Percentiles rank a stretch among this genome's conserved stretches.
These are phyloP conservation scores for Magnaporthales sp. DNA, from an alignment of 2,329 filamentous ascomycete species.

Conservation along the genomic window DNA sequence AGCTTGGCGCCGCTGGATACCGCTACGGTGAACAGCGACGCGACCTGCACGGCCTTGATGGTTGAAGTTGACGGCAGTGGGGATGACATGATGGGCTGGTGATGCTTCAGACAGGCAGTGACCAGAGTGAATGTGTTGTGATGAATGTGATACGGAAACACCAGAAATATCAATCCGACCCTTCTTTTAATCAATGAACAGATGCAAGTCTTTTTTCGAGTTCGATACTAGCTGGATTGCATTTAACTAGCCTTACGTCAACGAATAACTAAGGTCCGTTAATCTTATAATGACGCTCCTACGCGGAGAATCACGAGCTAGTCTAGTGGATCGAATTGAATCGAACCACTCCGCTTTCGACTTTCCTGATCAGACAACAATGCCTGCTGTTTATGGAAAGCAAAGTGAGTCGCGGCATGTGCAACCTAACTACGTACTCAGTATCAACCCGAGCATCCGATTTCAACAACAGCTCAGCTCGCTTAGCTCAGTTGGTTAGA, in stretches of 20 bases:
- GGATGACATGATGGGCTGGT: not conserved
- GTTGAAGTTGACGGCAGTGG: not conserved
- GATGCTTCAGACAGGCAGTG: not conserved
- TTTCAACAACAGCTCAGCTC: not conserved
- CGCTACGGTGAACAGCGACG: constrained; percentile 41
- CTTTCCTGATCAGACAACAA: not conserved
- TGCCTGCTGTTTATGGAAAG: not conserved
- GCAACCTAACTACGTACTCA: not conserved
- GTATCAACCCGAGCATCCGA: not conserved
- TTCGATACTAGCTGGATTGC: no score
- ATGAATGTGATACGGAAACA: not conserved
- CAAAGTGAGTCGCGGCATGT: not conserved
- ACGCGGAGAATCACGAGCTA: no score
- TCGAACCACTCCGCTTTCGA: not conserved
- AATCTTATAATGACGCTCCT: no score
- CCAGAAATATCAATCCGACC: not conserved
- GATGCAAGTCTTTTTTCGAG: no score
- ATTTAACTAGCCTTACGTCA: no score
- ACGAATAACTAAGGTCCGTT: no score
- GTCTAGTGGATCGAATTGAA: no score
- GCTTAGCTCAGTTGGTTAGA: constrained; percentile 6
- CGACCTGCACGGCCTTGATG: constrained; percentile 37
- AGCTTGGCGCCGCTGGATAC: constrained; percentile 29
- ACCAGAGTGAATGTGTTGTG: no score
- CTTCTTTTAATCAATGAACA: not conserved